phyloP scores from a whole-genome alignment of 306 rosid species.

The Casuarina glauca region DNA sequence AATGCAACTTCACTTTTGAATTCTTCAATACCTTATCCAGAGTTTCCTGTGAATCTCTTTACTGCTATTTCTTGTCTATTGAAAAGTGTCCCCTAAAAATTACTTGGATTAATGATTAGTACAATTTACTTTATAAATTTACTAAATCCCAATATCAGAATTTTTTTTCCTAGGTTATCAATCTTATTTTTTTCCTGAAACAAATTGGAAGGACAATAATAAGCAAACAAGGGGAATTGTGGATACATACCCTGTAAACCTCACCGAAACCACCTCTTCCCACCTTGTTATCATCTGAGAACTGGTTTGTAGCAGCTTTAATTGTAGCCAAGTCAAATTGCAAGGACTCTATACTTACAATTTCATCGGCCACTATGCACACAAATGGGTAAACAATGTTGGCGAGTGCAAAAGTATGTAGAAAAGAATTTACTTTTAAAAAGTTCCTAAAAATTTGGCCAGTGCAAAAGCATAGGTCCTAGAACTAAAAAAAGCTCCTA shows the following conservation, averaged over 20 bases:
- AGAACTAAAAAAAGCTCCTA: too few relatives aligned
- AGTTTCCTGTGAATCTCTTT: slow-evolving; percentile 30
- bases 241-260: slow-evolving; percentile 19
- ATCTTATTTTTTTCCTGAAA: too few relatives aligned
- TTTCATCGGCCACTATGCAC: not conserved
- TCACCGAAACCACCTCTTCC: slow-evolving; percentile 39
- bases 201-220: too few relatives aligned
- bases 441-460: too few relatives aligned
- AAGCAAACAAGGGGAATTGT: too few relatives aligned
- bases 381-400: too few relatives aligned
- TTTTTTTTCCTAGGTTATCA: too few relatives aligned
- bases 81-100: slow-evolving; percentile 19
- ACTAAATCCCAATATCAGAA: too few relatives aligned
- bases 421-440: too few relatives aligned
- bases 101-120: not conserved
- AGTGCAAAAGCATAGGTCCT: too few relatives aligned
- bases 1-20: slow-evolving; percentile 35
- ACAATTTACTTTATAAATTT: too few relatives aligned
- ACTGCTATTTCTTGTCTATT: slow-evolving; percentile 30
- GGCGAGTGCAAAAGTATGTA: not conserved
- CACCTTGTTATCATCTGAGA: slow-evolving; percentile 15
- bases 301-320: slow-evolving; percentile 25
- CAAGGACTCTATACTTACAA: not conserved
- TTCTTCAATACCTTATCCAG: slow-evolving; percentile 27
- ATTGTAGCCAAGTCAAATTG: slow-evolving; percentile 13